These are phyloP conservation scores for Anisogramma anomala DNA, from an alignment of 2,329 filamentous ascomycete genomes.

Conservation along the genomic window DNA sequence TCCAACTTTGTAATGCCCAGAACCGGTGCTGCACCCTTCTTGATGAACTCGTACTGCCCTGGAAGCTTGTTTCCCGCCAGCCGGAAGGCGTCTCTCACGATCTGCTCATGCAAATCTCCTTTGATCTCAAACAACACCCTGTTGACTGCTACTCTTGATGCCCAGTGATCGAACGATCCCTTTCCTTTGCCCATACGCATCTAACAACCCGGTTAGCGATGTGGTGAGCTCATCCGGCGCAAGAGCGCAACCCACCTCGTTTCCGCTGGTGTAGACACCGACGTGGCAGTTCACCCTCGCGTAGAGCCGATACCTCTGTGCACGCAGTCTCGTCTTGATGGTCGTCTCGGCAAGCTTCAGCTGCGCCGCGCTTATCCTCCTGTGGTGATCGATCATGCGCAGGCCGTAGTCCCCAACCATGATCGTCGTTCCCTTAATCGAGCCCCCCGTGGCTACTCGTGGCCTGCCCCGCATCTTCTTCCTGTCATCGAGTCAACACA, in stretches of 20 bases:
- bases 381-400: slow-evolving; percentile 86
- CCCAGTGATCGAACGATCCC: slow-evolving; percentile 95
- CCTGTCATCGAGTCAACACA: too few species aligned
- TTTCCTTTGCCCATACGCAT: slow-evolving; percentile 99
- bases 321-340: slow-evolving; percentile 77
- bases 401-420: slow-evolving; percentile 94
- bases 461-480: slow-evolving; percentile 88
- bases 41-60: slow-evolving; percentile 83
- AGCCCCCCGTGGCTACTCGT: slow-evolving; percentile 81
- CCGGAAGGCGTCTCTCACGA: slow-evolving; percentile 85
- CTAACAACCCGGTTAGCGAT: slow-evolving; percentile 25
- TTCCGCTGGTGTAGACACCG: slow-evolving; percentile 89
- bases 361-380: slow-evolving; percentile 75
- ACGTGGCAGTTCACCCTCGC: slow-evolving; percentile 86
- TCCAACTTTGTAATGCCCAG: slow-evolving; percentile 85
- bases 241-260: slow-evolving; percentile 50
- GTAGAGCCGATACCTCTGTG: slow-evolving; percentile 85
- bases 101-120: slow-evolving; percentile 86
- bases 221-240: neutral
- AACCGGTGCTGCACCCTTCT: slow-evolving; percentile 77
- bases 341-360: slow-evolving; percentile 88
- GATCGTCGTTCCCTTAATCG: slow-evolving; percentile 83
- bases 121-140: slow-evolving; percentile 88
- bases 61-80: slow-evolving; percentile 92
- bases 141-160: slow-evolving; percentile 76